Evolutionary conservation across 345 rosid species (phyloP), one percentile per base, ranked within the genome.

Genomic region (Dipteronia dyeriana): DNA sequence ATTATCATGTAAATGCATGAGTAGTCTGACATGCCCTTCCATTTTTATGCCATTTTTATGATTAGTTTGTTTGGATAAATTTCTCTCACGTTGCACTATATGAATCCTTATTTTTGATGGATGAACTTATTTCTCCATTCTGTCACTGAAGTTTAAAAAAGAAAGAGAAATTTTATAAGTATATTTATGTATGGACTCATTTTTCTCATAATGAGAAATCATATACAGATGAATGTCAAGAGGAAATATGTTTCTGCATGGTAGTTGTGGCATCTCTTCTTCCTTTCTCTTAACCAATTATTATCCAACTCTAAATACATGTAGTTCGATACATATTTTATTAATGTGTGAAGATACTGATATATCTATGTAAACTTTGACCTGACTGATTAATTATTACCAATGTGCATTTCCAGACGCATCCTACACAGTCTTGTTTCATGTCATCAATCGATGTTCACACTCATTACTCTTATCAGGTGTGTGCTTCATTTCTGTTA

Each of bases 381-480:
- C 60, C 68, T 71, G 68, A 67, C n/a, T 19, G 25, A 43, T 81
- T 75, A 49, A 51, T 64, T 60, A n/a, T 73, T 22, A 64, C 51
- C 2, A 45, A 78, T 68, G 54, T 73, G 76, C 66, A 71, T 72
- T 79, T 79, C 23, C 97, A 96, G 99, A 96, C 99, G 0, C 99
- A 96, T 89, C 99, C 99, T 39, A 89, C 99, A 3, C 99, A 96
- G 75, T 94, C 99, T 69, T 96, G 99, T 85, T 96, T 96, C 89
- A 94, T 96, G 99, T 96, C 99, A 61, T 94, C 99, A 14, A 87
- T 96, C 76, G 99, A 96, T 88, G 83, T 96, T 75, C 99, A 96
- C 85, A 96, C 99, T 54, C 99, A 96, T 83, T 96, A 94, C 82
- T 92, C 99, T 9, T 96, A 96, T 81, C 98, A 96, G 97, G 98